phyloP scores from a whole-genome alignment of 1,139 yeast genomes.

The Pneumocystis canis region DNA sequence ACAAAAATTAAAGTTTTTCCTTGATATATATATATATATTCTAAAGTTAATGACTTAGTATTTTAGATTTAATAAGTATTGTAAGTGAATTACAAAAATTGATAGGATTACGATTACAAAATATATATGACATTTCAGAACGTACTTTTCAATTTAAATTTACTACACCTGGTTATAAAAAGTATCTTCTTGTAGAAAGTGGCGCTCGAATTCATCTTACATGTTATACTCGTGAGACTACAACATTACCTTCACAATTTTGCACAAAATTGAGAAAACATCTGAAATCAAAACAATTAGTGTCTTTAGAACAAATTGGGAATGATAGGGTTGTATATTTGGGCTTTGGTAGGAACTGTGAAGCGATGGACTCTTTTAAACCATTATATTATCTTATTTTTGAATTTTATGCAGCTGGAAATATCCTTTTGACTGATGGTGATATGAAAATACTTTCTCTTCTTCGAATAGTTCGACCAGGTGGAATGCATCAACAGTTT shows the following conservation, averaged over 20 bases:
- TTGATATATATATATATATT: neutral
- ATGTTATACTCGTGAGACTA: slow-evolving; percentile 63
- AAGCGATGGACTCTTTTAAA: slow-evolving; percentile 7
- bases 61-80: slow-evolving; percentile 21
- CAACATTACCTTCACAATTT: slow-evolving; percentile 71
- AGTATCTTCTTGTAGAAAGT: slow-evolving; percentile 62
- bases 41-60: neutral
- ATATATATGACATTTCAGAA: slow-evolving; percentile 64
- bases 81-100: slow-evolving; percentile 46
- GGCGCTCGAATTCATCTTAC: slow-evolving; percentile 74
- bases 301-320: slow-evolving; percentile 57
- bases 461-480: slow-evolving; percentile 51
- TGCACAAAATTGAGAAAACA: slow-evolving; percentile 77
- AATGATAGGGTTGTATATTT: slow-evolving; percentile 69
- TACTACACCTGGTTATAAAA: slow-evolving; percentile 68
- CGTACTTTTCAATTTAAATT: slow-evolving; percentile 71
- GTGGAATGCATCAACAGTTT: slow-evolving; percentile 43
- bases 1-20: neutral
- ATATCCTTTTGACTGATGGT: slow-evolving; percentile 61
- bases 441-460: slow-evolving; percentile 53
- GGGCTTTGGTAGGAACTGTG: slow-evolving; percentile 56
- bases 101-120: slow-evolving; percentile 56
- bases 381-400: slow-evolving; percentile 50
- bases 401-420: slow-evolving; percentile 93
- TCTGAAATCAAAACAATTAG: slow-evolving; percentile 62